A percentile compares a stretch with the other conserved stretches of the same genome.
Evolutionary conservation across 1,139 yeast genomes (phyloP).

Genomic region (Magnusiomyces sp.): DNA sequence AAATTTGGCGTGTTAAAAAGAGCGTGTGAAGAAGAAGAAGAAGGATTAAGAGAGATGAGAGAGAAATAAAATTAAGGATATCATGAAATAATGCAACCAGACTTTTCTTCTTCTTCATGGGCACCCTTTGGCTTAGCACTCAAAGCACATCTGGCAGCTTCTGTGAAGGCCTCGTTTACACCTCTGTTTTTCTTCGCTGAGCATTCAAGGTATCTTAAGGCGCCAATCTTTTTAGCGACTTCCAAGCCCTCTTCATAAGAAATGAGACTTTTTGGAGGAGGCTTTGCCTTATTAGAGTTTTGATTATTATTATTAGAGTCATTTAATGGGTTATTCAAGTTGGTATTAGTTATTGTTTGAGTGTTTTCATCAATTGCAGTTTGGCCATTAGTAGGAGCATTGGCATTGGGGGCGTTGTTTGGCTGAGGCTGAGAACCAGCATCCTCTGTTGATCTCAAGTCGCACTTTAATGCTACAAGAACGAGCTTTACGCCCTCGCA

Average conservation of each 20-base stretch:
- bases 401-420: constrained; percentile 27
- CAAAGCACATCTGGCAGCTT: constrained; percentile 93
- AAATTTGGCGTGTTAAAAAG: not conserved
- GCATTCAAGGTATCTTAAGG: constrained; percentile 81
- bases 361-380: too few relatives aligned
- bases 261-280: constrained; percentile 43
- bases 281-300: constrained; percentile 25
- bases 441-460: constrained; percentile 56
- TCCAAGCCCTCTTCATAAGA: constrained; percentile 75
- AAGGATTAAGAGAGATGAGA: not conserved
- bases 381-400: too few relatives aligned
- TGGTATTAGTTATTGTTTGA: not conserved
- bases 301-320: constrained; percentile 5
- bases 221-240: constrained; percentile 66
- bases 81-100: constrained; percentile 24
- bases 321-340: constrained; percentile 16
- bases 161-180: constrained; percentile 93
- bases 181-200: constrained; percentile 92
- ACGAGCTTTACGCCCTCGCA: constrained; percentile 95
- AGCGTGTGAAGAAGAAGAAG: not conserved
- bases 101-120: constrained; percentile 35
- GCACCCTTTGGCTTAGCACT: constrained; percentile 83
- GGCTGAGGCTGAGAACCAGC: constrained; percentile 7
- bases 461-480: constrained; percentile 90
- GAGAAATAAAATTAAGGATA: constrained; percentile 6